Conservation (phyloP, 2,329 filamentous ascomycete genomes). For the Ophiocordyceps sinensis region DNA sequence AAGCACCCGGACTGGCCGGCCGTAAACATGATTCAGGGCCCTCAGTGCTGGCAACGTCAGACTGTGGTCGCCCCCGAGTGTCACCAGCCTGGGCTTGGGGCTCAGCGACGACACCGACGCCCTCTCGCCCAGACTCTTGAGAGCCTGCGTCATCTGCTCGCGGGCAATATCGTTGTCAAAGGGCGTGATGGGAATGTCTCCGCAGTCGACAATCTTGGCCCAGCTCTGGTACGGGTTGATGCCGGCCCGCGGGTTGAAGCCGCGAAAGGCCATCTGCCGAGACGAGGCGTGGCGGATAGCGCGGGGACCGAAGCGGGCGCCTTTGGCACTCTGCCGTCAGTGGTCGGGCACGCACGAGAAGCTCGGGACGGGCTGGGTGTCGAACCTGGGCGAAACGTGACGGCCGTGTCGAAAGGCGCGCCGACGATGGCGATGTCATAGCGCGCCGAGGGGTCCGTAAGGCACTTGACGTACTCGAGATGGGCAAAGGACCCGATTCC, state of each 20-base stretch:
- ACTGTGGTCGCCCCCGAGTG: constrained; percentile 61
- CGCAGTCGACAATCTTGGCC: constrained; percentile 76
- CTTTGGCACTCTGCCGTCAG: constrained; percentile 10
- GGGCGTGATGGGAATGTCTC: constrained; percentile 76
- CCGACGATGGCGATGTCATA: constrained; percentile 63
- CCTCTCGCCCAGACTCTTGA: constrained; percentile 46
- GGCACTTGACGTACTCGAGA: constrained; percentile 52
- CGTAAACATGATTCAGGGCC: constrained; percentile 47
- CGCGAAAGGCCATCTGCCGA: constrained; percentile 65
- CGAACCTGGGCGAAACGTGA: constrained; percentile 51
- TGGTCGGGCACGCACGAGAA: not conserved
- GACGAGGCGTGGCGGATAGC: constrained; percentile 75
- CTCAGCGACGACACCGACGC: constrained; percentile 20
- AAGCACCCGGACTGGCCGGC: constrained; percentile 50
- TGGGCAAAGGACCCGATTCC: constrained; percentile 68
- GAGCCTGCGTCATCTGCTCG: constrained; percentile 71
- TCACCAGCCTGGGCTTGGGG: constrained; percentile 43
- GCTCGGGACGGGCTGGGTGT: not conserved
- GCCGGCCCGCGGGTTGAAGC: constrained; percentile 64
- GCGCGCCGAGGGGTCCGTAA: constrained; percentile 45
- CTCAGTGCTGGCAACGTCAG: constrained; percentile 55
- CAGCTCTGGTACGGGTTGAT: constrained; percentile 77
- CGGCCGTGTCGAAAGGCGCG: constrained; percentile 60
- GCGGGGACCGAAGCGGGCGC: constrained; percentile 72
- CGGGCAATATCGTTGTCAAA: constrained; percentile 75